Evolutionary conservation across 176 grass and related monocot genomes (phyloP), one percentile per base, ranked within the genome.

Genomic region (Poa pratensis): DNA sequence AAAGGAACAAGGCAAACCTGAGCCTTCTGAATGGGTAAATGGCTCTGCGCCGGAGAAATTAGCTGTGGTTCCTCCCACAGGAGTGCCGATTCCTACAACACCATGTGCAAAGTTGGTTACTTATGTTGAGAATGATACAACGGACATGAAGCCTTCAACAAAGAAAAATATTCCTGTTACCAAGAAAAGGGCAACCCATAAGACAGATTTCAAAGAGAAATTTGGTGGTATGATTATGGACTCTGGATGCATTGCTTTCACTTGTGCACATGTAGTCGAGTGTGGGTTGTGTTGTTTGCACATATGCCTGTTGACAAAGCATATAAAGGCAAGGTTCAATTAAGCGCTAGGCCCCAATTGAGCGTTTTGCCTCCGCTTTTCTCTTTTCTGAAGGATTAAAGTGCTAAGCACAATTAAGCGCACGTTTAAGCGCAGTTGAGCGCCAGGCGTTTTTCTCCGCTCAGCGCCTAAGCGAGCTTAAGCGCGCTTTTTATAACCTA

Each of bases 141-240:
- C 10, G 45, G 50, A 62, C 6, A n/a, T 57, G 49, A 85, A 82
- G 37, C 35, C n/a, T 88, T 77, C 60, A 48, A 42, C 34, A 72
- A 88, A 76, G 62, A 88, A 82, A 82, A 79, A 75, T n/a, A 76
- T 19, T 7, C 73, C 49, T 28, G n/a, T 79, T 30, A 55, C 39
- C 57, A 78, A 67, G 82, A 89, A 89, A 69, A 86, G 75, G 73
- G 17, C 58, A 69, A 88, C 50, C 22, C 39, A 83, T 24, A 92
- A 35, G 74, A 57, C 53, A 22, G 83, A 83, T 76, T 12, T 0
- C 79, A 86, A 75, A 9, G 59, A 69, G 3, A 86, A 89, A 83
- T 50, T 69, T 67, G 65, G 55, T 60, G 90, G 90, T 92, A 92
- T 63, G 85, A 72, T 83, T 91, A 54, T 78, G 69, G 23, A 77